phyloP scores from a whole-genome alignment of 805 yeast species.

The Candida pini region DNA sequence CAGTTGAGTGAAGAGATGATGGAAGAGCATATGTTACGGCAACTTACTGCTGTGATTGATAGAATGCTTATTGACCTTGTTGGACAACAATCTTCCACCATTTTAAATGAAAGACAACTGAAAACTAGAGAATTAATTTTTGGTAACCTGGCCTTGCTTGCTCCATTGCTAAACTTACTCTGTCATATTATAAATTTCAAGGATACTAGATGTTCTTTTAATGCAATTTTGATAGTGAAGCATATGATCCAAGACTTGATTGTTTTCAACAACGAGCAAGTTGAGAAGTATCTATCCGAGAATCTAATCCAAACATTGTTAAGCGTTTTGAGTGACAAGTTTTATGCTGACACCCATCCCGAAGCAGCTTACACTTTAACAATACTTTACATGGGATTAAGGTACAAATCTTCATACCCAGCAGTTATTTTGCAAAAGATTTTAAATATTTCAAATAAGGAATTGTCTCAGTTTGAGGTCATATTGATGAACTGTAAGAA shows the following conservation, averaged over 20 bases:
- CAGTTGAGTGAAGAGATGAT: constrained; percentile 95
- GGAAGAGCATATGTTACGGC: constrained; percentile 92
- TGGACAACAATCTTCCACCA: constrained; percentile 58
- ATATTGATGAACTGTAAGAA: constrained; percentile 59
- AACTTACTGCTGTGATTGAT: constrained; percentile 87
- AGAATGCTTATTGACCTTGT: constrained; percentile 81
- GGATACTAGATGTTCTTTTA: constrained; percentile 90
- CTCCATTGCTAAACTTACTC: constrained; percentile 69
- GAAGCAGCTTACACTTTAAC: constrained; percentile 92
- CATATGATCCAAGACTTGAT: constrained; percentile 66
- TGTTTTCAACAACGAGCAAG: constrained; percentile 58
- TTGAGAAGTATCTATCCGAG: constrained; percentile 63
- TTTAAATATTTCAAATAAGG: constrained; percentile 48
- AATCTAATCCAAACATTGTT: constrained; percentile 66
- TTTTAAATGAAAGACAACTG: constrained; percentile 52
- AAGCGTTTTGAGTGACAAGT: constrained; percentile 62
- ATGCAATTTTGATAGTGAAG: constrained; percentile 75
- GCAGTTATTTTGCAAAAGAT: constrained; percentile 50
- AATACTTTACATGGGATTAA: constrained; percentile 65
- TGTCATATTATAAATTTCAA: constrained; percentile 75
- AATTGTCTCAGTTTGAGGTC: constrained; percentile 58
- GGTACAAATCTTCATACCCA: constrained; percentile 65
- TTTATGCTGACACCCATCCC: constrained; percentile 79
- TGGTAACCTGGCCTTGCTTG: constrained; percentile 59
- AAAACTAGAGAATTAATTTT: constrained; percentile 64